These are phyloP conservation scores for Botrytis fragariae DNA, from an alignment of 2,329 filamentous ascomycete species.

Conservation along the genomic window DNA sequence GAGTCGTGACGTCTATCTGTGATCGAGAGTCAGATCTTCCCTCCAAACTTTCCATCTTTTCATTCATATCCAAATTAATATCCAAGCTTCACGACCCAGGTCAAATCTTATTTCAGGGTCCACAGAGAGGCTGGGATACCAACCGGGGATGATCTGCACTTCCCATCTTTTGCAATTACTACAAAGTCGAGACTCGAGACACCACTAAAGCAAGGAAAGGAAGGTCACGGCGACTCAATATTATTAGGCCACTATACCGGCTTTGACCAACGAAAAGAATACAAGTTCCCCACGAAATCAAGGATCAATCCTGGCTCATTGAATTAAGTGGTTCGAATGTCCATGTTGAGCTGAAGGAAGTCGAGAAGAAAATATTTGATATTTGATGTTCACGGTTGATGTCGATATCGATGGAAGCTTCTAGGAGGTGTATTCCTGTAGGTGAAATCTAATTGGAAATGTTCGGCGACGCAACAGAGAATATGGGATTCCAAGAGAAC, in stretches of 20 bases:
- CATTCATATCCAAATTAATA: not conserved
- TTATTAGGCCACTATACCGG: too few species aligned
- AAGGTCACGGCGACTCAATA: not conserved
- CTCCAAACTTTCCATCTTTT: not conserved
- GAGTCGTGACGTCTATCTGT: conserved; percentile 6
- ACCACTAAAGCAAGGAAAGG: not conserved
- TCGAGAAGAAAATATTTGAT: not conserved
- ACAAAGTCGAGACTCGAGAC: not conserved
- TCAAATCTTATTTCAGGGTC: not conserved
- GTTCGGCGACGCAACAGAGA: not conserved
- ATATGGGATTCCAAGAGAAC: not conserved
- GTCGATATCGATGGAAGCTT: not conserved
- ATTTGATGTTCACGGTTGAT: not conserved
- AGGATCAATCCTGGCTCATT: conserved; percentile 5
- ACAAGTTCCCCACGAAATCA: not conserved
- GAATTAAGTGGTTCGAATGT: not conserved
- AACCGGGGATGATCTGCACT: conserved; percentile 1
- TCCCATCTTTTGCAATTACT: not conserved
- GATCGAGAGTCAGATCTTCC: not conserved
- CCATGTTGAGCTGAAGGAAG: conserved; percentile 5
- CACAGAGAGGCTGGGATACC: not conserved
- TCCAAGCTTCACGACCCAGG: not conserved
- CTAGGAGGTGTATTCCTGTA: not conserved
- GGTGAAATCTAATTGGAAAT: not conserved
- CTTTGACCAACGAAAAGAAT: not conserved